Evolutionary conservation across 768 basidiomycete species (phyloP).

Genomic region (Hirschioporus abietinus): DNA sequence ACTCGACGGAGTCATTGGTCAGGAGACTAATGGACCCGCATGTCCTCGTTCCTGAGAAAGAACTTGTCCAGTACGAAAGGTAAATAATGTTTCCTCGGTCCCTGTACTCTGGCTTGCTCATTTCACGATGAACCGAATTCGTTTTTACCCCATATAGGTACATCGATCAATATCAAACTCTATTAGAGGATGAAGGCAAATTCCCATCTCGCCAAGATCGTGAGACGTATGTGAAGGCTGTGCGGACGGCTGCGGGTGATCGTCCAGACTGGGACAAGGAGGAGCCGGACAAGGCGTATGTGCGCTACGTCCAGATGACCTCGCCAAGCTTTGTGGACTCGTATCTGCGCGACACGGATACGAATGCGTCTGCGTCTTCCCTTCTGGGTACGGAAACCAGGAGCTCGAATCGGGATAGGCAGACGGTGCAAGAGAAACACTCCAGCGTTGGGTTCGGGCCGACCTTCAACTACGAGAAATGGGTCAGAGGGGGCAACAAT

Average conservation of each 20-base stretch:
- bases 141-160: conserved; percentile 37
- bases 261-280: conserved; percentile 7
- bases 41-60: conserved; percentile 47
- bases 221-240: conserved; percentile 47
- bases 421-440: conserved; percentile 38
- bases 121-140: conserved; percentile 65
- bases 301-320: conserved; percentile 16
- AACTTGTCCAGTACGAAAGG: conserved; percentile 72
- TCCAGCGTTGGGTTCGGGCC: conserved; percentile 29
- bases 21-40: conserved; percentile 51
- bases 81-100: conserved; percentile 18
- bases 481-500: conserved; percentile 20
- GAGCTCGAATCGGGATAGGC: conserved; percentile 31
- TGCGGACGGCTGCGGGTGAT: conserved; percentile 42
- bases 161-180: conserved; percentile 67
- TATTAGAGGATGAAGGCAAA: conserved; percentile 51
- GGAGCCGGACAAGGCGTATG: conserved; percentile 14
- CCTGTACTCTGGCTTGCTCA: neutral
- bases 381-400: conserved; percentile 23
- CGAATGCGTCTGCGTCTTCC: conserved; percentile 20
- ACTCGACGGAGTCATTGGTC: conserved; percentile 57
- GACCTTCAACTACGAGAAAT: conserved; percentile 44
- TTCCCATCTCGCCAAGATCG: conserved; percentile 54
- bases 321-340: conserved; percentile 13
- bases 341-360: conserved; percentile 19